Evolutionary conservation across 805 yeast species (phyloP).

Genomic region (Zygosaccharomyces bisporus): DNA sequence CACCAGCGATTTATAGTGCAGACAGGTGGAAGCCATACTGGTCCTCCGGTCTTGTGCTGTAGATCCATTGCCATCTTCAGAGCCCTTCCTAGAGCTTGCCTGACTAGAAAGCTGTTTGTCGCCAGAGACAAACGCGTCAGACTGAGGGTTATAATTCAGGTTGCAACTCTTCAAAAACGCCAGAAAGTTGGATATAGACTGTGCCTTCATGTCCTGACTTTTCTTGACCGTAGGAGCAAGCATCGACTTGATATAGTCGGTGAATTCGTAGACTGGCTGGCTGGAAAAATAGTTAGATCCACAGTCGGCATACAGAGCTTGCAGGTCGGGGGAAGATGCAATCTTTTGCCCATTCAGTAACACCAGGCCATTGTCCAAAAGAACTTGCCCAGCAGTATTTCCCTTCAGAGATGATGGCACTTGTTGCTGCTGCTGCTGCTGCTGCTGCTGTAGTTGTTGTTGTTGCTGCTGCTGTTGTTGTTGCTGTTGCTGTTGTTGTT

Average conservation of each 20-base stretch:
- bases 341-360: conserved; percentile 53
- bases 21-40: conserved; percentile 24
- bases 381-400: conserved; percentile 24
- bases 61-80: conserved; percentile 10
- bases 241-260: conserved; percentile 35
- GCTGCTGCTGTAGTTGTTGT: conserved; percentile 15
- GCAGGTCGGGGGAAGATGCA: conserved; percentile 56
- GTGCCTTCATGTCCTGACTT: conserved; percentile 12
- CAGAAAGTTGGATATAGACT: conserved; percentile 31
- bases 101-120: conserved; percentile 16
- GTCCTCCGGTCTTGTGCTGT: conserved; percentile 15
- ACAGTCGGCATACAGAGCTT: conserved; percentile 42
- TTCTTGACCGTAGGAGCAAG: conserved; percentile 16
- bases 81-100: conserved; percentile 1
- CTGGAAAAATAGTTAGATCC: conserved; percentile 57
- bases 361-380: conserved; percentile 58
- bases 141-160: conserved; percentile 41
- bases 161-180: conserved; percentile 43
- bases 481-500: conserved; percentile 10
- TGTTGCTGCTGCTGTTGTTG: conserved; percentile 11
- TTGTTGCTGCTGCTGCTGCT: conserved; percentile 8
- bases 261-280: conserved; percentile 38
- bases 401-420: conserved; percentile 1
- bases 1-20: conserved; percentile 38
- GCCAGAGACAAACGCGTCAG: conserved; percentile 34